Conservation (phyloP, 805 yeast species). For the Saturnispora serradocipensis region DNA sequence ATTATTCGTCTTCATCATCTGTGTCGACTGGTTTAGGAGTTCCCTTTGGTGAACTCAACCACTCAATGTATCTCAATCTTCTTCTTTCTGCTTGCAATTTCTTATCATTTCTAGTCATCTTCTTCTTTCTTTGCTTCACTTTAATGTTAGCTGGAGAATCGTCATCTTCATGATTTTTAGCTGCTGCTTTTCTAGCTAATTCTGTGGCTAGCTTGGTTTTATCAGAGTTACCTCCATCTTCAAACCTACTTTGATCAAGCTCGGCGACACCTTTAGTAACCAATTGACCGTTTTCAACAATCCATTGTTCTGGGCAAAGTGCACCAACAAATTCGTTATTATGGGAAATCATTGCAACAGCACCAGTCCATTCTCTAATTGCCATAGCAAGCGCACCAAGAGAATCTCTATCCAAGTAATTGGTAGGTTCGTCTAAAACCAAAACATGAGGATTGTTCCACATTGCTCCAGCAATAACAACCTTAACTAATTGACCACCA, state of each 20-base stretch:
- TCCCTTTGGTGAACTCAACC: conserved; percentile 96
- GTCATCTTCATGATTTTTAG: conserved; percentile 60
- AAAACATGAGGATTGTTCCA: conserved; percentile 98
- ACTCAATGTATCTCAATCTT: conserved; percentile 85
- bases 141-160: conserved; percentile 89
- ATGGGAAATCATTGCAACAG: conserved; percentile 97
- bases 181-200: conserved; percentile 37
- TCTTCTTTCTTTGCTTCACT: conserved; percentile 79
- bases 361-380: conserved; percentile 96
- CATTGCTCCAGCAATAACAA: conserved; percentile 98
- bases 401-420: conserved; percentile 95
- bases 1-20: conserved; percentile 65
- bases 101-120: conserved; percentile 94
- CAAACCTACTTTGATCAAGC: conserved; percentile 73
- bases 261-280: conserved; percentile 73
- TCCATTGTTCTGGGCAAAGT: conserved; percentile 97
- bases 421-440: conserved; percentile 96
- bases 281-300: conserved; percentile 85
- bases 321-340: conserved; percentile 96
- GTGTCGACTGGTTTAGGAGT: conserved; percentile 92
- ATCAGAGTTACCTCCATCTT: conserved; percentile 54
- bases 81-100: conserved; percentile 87
- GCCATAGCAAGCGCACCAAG: conserved; percentile 97
- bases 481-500: conserved; percentile 97
- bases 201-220: conserved; percentile 36